These are phyloP conservation scores for Fusarium pseudoanthophilum DNA, from an alignment of 2,329 filamentous ascomycete species.

Conservation along the genomic window DNA sequence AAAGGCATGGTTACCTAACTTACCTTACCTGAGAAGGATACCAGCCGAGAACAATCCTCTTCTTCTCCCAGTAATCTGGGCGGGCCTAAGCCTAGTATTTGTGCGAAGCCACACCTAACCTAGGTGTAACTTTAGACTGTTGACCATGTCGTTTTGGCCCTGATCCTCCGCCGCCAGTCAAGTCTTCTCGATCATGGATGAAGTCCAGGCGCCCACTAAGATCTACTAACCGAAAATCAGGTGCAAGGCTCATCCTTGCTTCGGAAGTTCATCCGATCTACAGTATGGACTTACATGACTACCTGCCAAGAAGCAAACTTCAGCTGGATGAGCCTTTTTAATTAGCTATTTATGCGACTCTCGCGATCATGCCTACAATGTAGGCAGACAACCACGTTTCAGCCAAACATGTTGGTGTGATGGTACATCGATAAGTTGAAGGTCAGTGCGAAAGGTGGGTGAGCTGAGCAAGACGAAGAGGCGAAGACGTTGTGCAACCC, in stretches of 20 bases:
- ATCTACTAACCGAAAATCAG: conserved; percentile 38
- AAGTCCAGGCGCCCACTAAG: conserved; percentile 28
- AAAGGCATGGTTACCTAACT: conserved; percentile 3
- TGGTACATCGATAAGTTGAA: not conserved
- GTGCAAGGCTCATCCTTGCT: conserved; percentile 12
- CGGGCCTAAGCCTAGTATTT: conserved; percentile 9
- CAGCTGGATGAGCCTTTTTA: not conserved
- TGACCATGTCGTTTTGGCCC: not conserved
- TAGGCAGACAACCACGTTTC: not conserved
- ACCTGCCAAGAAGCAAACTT: not conserved
- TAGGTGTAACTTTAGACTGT: conserved; percentile 14
- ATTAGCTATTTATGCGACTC: conserved; percentile 6
- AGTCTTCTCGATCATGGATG: not conserved
- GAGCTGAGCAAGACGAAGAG: conserved; percentile 9
- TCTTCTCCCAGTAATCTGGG: conserved; percentile 16
- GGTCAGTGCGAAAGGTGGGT: conserved; percentile 7
- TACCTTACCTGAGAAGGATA: conserved; percentile 1
- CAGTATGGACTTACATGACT: not conserved
- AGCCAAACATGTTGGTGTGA: conserved; percentile 8
- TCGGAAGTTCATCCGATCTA: conserved; percentile 22
- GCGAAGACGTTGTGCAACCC: not conserved
- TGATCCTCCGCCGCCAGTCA: conserved; percentile 8
- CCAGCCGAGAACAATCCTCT: conserved; percentile 26
- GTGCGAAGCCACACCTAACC: conserved; percentile 26
- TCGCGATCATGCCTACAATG: conserved; percentile 23